Conservation (phyloP, 1,284 basidiomycete species). For the Boletellus deceptivus region DNA sequence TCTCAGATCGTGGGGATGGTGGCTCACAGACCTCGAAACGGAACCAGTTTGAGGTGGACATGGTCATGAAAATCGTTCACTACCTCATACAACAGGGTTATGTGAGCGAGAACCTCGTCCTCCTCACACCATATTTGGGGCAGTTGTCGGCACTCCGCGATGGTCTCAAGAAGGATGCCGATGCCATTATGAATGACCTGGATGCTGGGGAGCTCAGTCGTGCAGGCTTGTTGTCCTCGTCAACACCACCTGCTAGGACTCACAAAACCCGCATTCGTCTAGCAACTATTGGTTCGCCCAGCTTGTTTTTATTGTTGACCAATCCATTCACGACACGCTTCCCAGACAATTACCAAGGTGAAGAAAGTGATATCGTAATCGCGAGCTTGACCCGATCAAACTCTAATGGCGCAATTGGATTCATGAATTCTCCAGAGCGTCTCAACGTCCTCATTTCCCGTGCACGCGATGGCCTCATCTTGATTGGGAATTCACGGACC, state of each 20-base stretch:
- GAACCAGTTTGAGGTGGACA: constrained; percentile 54
- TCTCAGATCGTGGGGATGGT: constrained; percentile 46
- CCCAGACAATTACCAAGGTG: constrained; percentile 64
- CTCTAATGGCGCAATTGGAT: constrained; percentile 52
- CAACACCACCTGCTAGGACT: constrained; percentile 40
- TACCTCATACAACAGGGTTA: constrained; percentile 69
- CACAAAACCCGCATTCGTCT: constrained; percentile 41
- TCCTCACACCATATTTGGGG: constrained; percentile 66
- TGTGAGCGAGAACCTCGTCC: constrained; percentile 53
- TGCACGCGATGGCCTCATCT: constrained; percentile 58
- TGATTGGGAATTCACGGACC: constrained; percentile 62
- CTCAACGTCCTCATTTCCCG: constrained; percentile 66
- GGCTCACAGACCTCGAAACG: constrained; percentile 54
- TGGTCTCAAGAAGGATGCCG: constrained; percentile 45
- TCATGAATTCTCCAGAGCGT: constrained; percentile 64
- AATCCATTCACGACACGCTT: not conserved
- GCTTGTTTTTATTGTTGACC: not conserved
- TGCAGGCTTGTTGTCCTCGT: constrained; percentile 18
- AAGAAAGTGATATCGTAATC: constrained; percentile 65
- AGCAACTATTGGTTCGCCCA: constrained; percentile 54
- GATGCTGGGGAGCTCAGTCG: constrained; percentile 38
- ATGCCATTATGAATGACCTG: constrained; percentile 60
- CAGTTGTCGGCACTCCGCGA: constrained; percentile 51
- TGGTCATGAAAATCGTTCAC: constrained; percentile 62
- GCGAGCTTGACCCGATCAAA: constrained; percentile 62